Evolutionary conservation across 2,329 filamentous ascomycete species (phyloP).

Genomic region (Hypoxylon sp.): DNA sequence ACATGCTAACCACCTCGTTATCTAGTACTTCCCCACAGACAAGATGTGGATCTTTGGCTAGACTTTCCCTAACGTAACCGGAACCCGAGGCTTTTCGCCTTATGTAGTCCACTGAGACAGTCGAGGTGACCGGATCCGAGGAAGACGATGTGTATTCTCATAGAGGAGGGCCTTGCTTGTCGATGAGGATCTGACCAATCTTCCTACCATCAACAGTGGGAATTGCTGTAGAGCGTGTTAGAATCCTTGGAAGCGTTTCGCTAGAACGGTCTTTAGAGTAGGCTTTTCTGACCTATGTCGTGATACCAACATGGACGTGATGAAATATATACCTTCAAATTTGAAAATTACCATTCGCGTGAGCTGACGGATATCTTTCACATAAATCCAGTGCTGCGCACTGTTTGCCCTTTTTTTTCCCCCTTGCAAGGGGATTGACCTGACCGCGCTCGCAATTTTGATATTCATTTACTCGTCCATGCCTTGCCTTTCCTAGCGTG

Average conservation of each 20-base stretch:
- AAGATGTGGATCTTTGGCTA: conserved; percentile 70
- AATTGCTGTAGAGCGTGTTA: conserved; percentile 30
- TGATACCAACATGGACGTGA: conserved; percentile 38
- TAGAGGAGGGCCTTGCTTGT: conserved; percentile 24
- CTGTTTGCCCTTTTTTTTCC: conserved; percentile 19
- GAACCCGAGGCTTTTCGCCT: conserved; percentile 4
- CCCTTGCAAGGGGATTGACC: conserved; percentile 23
- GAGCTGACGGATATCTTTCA: conserved; percentile 38
- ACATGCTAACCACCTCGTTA: conserved; percentile 31
- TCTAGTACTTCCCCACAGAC: conserved; percentile 67
- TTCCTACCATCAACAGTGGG: conserved; percentile 27
- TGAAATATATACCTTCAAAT: conserved; percentile 32
- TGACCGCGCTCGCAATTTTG: conserved; percentile 8
- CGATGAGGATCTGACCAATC: conserved; percentile 13
- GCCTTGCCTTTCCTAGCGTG: conserved; percentile 3
- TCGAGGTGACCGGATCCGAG: conserved; percentile 10
- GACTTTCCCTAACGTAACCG: conserved; percentile 35
- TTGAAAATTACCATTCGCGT: conserved; percentile 32
- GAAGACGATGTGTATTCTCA: conserved; percentile 18
- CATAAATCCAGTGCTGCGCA: conserved; percentile 22
- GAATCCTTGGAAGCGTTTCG: conserved; percentile 32
- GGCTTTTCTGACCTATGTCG: conserved; percentile 43
- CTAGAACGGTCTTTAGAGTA: conserved; percentile 47
- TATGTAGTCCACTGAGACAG: not conserved
- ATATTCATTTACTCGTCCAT: conserved; percentile 11